phyloP scores from a whole-genome alignment of 179 eudicot species.

The Nepenthes alata region DNA sequence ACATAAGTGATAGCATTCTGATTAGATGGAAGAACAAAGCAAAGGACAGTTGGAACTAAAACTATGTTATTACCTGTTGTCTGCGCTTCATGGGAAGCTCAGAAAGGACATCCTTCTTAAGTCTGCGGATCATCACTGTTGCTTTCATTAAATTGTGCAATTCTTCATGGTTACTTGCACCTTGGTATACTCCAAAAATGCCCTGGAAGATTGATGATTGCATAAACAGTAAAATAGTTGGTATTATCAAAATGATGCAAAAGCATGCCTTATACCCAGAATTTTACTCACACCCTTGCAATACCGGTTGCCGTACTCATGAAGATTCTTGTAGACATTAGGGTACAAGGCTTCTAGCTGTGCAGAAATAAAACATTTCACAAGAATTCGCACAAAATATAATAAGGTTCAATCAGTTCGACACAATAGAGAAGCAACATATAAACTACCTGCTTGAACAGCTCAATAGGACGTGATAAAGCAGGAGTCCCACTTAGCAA shows the following conservation, averaged over 20 bases:
- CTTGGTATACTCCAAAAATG: constrained; percentile 85
- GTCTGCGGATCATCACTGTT: constrained; percentile 95
- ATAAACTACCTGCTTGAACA: constrained; percentile 69
- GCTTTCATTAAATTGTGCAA: constrained; percentile 92
- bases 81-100: constrained; percentile 95
- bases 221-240: not conserved
- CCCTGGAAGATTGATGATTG: constrained; percentile 37
- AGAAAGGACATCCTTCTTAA: constrained; percentile 83
- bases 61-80: constrained; percentile 58
- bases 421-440: not conserved
- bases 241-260: not conserved
- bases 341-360: constrained; percentile 96
- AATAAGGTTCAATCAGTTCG: not conserved
- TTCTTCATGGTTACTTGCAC: constrained; percentile 95
- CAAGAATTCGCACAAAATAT: not conserved
- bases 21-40: not conserved
- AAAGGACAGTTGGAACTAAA: not conserved
- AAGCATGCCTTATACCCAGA: not conserved
- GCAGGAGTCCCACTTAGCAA: constrained; percentile 99
- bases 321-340: constrained; percentile 72
- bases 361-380: constrained; percentile 8
- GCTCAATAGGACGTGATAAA: constrained; percentile 85
- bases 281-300: constrained; percentile 88
- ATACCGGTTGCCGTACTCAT: constrained; percentile 88
- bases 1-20: not conserved